These are phyloP conservation scores for Syzygium syzygioides DNA, from an alignment of 441 rosid species.

Conservation along the genomic window DNA sequence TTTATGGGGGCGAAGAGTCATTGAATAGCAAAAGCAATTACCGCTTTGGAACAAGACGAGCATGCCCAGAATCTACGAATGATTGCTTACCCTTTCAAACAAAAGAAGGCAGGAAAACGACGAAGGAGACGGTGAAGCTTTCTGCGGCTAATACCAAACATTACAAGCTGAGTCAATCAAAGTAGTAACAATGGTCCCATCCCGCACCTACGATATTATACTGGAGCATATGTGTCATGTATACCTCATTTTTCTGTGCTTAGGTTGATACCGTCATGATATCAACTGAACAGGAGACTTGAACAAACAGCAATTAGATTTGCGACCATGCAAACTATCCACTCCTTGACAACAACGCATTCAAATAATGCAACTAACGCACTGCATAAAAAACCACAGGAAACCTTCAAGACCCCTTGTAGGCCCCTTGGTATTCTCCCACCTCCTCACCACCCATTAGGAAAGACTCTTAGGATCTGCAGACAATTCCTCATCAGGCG, in stretches of 20 bases:
- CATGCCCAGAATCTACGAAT: neutral
- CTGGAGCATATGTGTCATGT: neutral
- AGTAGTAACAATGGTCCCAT: neutral
- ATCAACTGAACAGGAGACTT: neutral
- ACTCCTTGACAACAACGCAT: neutral
- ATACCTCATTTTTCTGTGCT: too few relatives aligned
- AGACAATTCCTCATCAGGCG: rapidly evolving
- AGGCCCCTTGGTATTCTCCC: too few relatives aligned
- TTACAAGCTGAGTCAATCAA: neutral
- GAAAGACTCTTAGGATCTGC: neutral
- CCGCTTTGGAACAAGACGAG: neutral
- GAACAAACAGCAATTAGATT: too few relatives aligned
- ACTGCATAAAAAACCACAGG: neutral
- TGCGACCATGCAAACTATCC: neutral
- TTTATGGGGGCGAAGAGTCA: neutral
- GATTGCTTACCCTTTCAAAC: neutral
- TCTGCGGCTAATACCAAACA: neutral
- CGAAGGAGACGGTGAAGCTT: neutral
- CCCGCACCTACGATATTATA: neutral
- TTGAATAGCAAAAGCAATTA: neutral
- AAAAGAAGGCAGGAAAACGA: neutral
- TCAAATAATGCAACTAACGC: neutral
- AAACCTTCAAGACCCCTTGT: too few relatives aligned
- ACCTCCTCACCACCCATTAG: too few relatives aligned
- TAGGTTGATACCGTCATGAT: neutral